Evolutionary conservation across 108 stramenopile species (phyloP).

Genomic region (Pseudonitzschia multiseries): DNA sequence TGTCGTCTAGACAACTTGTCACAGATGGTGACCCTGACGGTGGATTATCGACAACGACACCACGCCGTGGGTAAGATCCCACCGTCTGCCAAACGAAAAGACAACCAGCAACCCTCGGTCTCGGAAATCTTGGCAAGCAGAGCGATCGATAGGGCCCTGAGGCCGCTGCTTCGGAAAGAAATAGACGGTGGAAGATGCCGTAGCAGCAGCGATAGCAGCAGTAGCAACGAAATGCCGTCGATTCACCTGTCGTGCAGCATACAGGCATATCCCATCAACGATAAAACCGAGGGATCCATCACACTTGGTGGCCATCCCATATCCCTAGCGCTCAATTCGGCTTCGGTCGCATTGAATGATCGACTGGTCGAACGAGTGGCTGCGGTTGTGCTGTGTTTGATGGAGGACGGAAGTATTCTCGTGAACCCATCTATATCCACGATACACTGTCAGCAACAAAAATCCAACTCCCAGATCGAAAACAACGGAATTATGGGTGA

Average conservation of each 20-base stretch:
- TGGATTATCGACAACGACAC: conserved; percentile 64
- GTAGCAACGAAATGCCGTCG: conserved; percentile 17
- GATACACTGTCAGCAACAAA: not conserved
- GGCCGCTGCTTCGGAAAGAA: conserved; percentile 46
- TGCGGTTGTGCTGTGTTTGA: conserved; percentile 41
- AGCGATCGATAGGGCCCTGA: conserved; percentile 64
- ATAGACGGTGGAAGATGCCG: too few relatives aligned
- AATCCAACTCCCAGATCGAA: not conserved
- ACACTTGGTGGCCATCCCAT: conserved; percentile 50
- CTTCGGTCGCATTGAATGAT: conserved; percentile 68
- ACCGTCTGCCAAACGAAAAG: conserved; percentile 39
- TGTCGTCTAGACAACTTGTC: not conserved
- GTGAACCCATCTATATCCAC: conserved; percentile 38
- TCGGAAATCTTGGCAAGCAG: conserved; percentile 58
- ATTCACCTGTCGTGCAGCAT: conserved; percentile 57
- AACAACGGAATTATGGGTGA: conserved; percentile 18
- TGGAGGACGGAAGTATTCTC: conserved; percentile 38
- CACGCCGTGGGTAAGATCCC: conserved; percentile 72
- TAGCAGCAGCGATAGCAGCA: not conserved
- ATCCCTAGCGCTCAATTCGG: conserved; percentile 76
- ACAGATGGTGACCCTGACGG: conserved; percentile 29
- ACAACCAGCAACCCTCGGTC: conserved; percentile 50
- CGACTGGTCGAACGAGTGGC: conserved; percentile 68
- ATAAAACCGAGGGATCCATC: not conserved
- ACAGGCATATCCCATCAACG: conserved; percentile 32